Evolutionary conservation across 305 asterid genomes (phyloP), one percentile per base, ranked within the genome.

Genomic region (Plantago rigida): DNA sequence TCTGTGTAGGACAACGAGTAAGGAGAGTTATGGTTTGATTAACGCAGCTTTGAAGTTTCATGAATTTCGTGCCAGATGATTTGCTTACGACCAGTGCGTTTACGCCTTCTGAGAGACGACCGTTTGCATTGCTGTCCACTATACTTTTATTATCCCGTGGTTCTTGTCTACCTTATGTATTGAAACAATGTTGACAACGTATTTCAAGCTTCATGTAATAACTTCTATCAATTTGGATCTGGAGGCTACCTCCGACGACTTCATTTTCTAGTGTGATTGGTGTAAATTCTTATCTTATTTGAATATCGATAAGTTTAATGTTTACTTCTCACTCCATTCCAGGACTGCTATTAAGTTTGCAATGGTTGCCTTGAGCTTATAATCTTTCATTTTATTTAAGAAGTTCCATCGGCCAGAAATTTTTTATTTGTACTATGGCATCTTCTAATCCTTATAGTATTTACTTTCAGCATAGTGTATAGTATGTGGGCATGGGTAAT

Each of bases 1-100:
- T 78, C 69, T 72, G 67, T 78, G 80, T 77, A 75, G 83, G 79
- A 70, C 71, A 47, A 13, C 9, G 72, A 54, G 66, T 64, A 66
- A 69, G 60, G 68, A 51, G 73, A 75, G 59, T 68, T 72, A 64
- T 59, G 45, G 67, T 59, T 26, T 50, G 42, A 55, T 58, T 54
- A 53, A 58, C 47, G 26, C 64, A 26, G 60, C 51, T 5, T 71
- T 46, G 75, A 68, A 56, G 73, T 71, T 71, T 51, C 69, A 3
- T 66, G 64, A 63, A 45, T 47, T 41, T 14, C 55, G 26, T 47
- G 59, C 54, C 47, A 9, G 67, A 69, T 44, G 72, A 64, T 68
- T 63, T 41, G 66, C 75, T 59, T 71, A 66, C 68, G 75, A 68
- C 39, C 63, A 62, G 69, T 64, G 75, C 59, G 76, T 63, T 70